Percentiles rank a stretch among this genome's conserved stretches.
Conservation (phyloP, 2,329 filamentous ascomycete species). For the Scedosporium minutisporum region DNA sequence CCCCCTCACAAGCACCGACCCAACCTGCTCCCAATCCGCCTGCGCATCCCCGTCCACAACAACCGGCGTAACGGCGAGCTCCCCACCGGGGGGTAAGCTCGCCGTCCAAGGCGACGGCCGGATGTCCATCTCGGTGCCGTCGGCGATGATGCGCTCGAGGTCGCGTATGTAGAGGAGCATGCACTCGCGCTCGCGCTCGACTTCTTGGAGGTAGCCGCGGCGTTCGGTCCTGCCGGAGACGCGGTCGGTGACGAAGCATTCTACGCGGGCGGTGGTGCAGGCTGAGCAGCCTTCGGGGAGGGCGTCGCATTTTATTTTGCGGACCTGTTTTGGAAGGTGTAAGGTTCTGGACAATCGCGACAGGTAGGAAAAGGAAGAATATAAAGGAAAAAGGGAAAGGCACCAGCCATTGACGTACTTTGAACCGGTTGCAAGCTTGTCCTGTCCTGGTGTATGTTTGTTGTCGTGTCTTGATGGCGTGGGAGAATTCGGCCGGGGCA, state of each 20-base stretch:
- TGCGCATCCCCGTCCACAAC: neutral
- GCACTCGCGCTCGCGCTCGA: conserved; percentile 63
- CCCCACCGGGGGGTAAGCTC: neutral
- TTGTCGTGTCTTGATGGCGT: conserved; percentile 44
- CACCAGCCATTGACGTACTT: conserved; percentile 41
- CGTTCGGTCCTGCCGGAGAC: conserved; percentile 73
- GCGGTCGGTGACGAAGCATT: conserved; percentile 78
- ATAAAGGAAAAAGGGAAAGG: neutral
- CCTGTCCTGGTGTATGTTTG: conserved; percentile 56
- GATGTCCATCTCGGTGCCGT: conserved; percentile 43
- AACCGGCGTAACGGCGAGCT: neutral
- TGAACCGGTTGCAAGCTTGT: conserved; percentile 83
- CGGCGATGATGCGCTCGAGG: conserved; percentile 55
- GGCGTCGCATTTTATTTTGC: conserved; percentile 83
- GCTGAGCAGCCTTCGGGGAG: conserved; percentile 72
- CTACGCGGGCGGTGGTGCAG: conserved; percentile 64
- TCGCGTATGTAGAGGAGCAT: conserved; percentile 58
- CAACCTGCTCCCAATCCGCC: conserved; percentile 3
- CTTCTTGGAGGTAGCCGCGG: conserved; percentile 66
- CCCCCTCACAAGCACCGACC: neutral
- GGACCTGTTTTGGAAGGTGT: conserved; percentile 41
- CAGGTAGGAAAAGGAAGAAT: conserved; percentile 2
- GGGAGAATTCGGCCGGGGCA: conserved; percentile 30
- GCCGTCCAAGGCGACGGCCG: too few species aligned
- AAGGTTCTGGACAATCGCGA: conserved; percentile 9